These are phyloP conservation scores for Solanum bukasovii DNA, from an alignment of 257 asterid species.

Conservation along the genomic window DNA sequence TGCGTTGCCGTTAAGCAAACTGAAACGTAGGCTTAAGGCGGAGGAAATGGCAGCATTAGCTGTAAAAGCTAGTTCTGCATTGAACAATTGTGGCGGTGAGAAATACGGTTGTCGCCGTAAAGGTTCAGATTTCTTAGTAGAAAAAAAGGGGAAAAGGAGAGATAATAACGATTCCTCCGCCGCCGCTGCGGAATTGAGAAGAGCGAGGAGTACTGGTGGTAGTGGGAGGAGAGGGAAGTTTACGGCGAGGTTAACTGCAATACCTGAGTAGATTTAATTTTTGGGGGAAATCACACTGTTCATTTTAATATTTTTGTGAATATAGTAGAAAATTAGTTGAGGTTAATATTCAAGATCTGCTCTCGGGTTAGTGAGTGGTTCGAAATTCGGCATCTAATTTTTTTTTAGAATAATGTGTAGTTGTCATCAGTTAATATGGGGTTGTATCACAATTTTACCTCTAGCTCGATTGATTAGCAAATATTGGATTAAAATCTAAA, in stretches of 20 bases:
- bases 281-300: background rate
- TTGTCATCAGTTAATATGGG: background rate
- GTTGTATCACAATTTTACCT: conserved; percentile 14
- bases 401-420: background rate
- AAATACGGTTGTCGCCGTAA: conserved; percentile 55
- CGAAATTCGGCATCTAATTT: background rate
- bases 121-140: conserved; percentile 19
- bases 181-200: conserved; percentile 9
- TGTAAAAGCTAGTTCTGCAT: conserved; percentile 82
- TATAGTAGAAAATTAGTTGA: conserved; percentile 4
- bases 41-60: conserved; percentile 99
- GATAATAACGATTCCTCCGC: background rate
- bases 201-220: conserved; percentile 20
- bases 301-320: conserved; percentile 1
- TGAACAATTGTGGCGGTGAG: conserved; percentile 42
- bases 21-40: conserved; percentile 52
- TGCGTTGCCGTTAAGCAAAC: conserved; percentile 56
- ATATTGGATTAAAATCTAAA: background rate
- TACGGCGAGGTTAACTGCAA: conserved; percentile 46
- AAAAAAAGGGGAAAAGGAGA: background rate
- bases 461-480: background rate
- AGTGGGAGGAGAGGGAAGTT: conserved; percentile 30
- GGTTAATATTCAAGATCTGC: background rate
- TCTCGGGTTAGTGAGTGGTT: background rate
- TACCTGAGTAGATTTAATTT: conserved; percentile 60